A percentile compares a stretch with the other conserved stretches of the same genome.
These are phyloP conservation scores for Irineochytrium annulatum DNA, from an alignment of 192 early-diverging fungal species.

Conservation along the genomic window DNA sequence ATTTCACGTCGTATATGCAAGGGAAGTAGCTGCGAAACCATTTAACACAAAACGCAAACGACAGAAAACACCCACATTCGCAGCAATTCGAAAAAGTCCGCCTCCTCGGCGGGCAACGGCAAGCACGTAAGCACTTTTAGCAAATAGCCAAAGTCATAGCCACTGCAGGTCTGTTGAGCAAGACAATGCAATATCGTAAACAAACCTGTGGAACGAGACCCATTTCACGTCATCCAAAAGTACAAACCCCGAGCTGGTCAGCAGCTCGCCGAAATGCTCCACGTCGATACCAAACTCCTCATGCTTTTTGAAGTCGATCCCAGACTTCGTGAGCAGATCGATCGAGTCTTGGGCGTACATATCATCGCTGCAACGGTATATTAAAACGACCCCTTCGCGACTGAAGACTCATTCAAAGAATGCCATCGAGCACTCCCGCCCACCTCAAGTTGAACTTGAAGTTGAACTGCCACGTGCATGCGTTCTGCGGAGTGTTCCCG, in stretches of 20 bases:
- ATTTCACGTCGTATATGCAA: conserved; percentile 99
- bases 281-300: conserved; percentile 95
- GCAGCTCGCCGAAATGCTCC: conserved; percentile 91
- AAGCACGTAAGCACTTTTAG: conserved; percentile 92
- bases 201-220: conserved; percentile 95
- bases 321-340: conserved; percentile 92
- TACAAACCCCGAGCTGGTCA: conserved; percentile 96
- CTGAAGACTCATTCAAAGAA: not conserved
- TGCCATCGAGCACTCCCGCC: conserved; percentile 15
- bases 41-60: not conserved
- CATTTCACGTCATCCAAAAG: conserved; percentile 92
- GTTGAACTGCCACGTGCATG: conserved; percentile 98
- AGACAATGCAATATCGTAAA: not conserved
- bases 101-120: conserved; percentile 86
- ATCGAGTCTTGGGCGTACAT: conserved; percentile 99
- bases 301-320: conserved; percentile 96
- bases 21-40: conserved; percentile 73
- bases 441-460: conserved; percentile 92
- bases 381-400: not conserved
- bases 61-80: conserved; percentile 35
- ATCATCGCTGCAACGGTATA: conserved; percentile 62
- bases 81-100: conserved; percentile 90
- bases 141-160: conserved; percentile 98
- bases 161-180: conserved; percentile 42
- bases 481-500: conserved; percentile 79